phyloP scores from a whole-genome alignment of 208 protist species.

The Leishmania mexicana region DNA sequence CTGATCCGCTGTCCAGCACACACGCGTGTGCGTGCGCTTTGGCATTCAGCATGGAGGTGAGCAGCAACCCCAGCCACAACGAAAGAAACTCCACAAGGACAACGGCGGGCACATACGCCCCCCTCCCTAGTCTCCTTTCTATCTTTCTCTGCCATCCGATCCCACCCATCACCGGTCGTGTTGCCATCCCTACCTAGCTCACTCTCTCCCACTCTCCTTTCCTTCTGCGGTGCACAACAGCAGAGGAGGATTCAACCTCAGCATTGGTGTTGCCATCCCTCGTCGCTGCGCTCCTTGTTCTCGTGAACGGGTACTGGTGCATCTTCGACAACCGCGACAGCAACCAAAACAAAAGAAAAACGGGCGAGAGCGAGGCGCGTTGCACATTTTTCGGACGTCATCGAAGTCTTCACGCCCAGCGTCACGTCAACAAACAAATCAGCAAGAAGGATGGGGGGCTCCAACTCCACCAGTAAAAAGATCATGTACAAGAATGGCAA shows the following conservation, averaged over 20 bases:
- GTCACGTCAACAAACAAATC: not conserved
- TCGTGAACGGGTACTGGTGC: not conserved
- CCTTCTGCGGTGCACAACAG: not conserved
- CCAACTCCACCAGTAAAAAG: slow-evolving; percentile 21
- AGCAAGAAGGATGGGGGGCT: slow-evolving; percentile 54
- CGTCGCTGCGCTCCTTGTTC: not conserved
- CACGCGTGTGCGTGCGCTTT: not conserved
- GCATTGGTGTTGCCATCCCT: not conserved
- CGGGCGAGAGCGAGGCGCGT: not conserved
- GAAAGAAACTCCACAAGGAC: not conserved
- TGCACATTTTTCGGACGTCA: not conserved
- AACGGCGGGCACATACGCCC: not conserved
- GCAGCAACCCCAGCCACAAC: not conserved
- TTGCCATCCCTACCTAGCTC: not conserved
- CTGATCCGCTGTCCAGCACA: not conserved
- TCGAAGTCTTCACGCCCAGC: not conserved
- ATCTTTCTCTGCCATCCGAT: not conserved
- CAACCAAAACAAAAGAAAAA: not conserved
- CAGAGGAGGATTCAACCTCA: not conserved
- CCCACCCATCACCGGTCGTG: not conserved
- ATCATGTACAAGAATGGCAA: slow-evolving; percentile 56
- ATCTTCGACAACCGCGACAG: not conserved
- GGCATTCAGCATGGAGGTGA: not conserved
- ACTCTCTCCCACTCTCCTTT: not conserved
- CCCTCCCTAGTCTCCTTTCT: not conserved